These are phyloP conservation scores for Bipolaris oryzae DNA, from an alignment of 2,329 filamentous ascomycete genomes.

Conservation along the genomic window DNA sequence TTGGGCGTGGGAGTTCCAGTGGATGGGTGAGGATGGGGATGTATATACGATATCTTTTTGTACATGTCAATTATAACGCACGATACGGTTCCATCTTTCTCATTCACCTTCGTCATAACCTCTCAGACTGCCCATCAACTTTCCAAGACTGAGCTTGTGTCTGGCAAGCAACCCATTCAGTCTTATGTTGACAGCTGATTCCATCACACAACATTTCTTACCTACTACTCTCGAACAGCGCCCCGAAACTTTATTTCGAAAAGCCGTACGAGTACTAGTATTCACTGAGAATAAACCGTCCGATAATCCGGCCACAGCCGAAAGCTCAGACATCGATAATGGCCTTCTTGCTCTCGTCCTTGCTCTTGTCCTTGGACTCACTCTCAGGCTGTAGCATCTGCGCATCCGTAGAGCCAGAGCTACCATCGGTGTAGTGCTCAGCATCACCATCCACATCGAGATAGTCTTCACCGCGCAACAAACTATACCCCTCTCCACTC, in stretches of 20 bases:
- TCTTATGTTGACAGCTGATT: no score
- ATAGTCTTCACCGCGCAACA: slow-evolving; percentile 27
- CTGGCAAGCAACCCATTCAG: no score
- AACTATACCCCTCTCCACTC: slow-evolving; percentile 19
- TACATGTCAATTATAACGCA: no score
- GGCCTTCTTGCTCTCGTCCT: slow-evolving; percentile 14
- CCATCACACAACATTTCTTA: no score
- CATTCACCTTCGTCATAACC: no score
- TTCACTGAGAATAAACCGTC: not conserved
- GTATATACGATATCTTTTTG: no score
- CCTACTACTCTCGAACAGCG: no score
- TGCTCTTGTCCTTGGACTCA: slow-evolving; percentile 13
- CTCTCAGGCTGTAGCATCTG: slow-evolving; percentile 4
- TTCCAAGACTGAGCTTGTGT: no score
- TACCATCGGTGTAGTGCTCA: slow-evolving; percentile 11
- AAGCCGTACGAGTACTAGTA: not conserved
- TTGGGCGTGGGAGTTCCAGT: no score
- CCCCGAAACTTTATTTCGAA: not conserved
- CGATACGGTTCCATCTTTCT: no score
- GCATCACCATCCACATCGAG: slow-evolving; percentile 24
- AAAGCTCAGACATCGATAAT: slow-evolving; percentile 13
- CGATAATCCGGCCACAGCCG: not conserved
- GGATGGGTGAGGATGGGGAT: no score
- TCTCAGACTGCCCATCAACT: no score
- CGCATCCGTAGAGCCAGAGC: slow-evolving; percentile 13